A percentile compares a stretch with the other conserved stretches of the same genome.
phyloP scores from a whole-genome alignment of 1,284 basidiomycete species.

The Caloboletus inedulis region DNA sequence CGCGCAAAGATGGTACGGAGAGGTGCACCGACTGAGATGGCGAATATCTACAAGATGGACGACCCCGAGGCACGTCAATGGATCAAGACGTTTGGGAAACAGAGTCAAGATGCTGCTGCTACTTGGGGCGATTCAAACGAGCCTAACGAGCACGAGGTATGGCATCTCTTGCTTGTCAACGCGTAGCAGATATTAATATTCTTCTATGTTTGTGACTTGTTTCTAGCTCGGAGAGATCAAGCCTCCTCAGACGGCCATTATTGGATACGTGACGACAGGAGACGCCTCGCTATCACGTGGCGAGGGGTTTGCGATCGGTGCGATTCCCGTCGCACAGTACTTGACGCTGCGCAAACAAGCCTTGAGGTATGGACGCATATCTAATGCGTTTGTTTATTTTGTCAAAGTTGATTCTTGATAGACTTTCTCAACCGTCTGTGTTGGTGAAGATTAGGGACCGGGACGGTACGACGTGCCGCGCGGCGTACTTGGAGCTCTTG shows the following conservation, averaged over 20 bases:
- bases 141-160: conserved; percentile 38
- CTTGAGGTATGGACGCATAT: conserved; percentile 40
- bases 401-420: conserved; percentile 7
- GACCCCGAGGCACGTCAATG: conserved; percentile 35
- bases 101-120: conserved; percentile 5
- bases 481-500: conserved; percentile 40
- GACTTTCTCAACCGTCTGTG: conserved; percentile 21
- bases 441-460: conserved; percentile 50
- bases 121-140: conserved; percentile 40
- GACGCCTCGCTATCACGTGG: conserved; percentile 77
- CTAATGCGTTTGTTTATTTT: background rate
- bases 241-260: conserved; percentile 44
- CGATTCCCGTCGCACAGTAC: conserved; percentile 56
- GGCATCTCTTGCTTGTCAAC: background rate
- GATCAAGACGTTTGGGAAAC: conserved; percentile 27
- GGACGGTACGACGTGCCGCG: conserved; percentile 43
- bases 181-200: background rate
- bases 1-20: conserved; percentile 56
- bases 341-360: conserved; percentile 52
- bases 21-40: conserved; percentile 74
- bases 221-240: conserved; percentile 45
- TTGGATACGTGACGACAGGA: conserved; percentile 81
- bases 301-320: conserved; percentile 70
- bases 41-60: conserved; percentile 61
- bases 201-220: background rate